Evolutionary conservation across 2,329 filamentous ascomycete species (phyloP).

Genomic region (Pseudomassariella vexata): DNA sequence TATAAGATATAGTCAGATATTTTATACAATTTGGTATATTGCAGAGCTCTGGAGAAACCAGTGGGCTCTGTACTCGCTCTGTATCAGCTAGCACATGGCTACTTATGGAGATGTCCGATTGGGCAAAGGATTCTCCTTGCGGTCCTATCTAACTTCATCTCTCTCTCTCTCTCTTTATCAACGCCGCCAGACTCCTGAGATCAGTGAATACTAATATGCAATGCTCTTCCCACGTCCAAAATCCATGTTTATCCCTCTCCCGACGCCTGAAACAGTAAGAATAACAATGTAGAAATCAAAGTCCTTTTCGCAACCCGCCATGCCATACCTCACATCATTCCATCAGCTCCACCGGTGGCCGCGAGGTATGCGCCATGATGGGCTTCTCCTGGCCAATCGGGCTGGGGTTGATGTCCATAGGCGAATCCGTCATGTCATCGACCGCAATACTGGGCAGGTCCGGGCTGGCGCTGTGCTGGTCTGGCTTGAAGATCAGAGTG

Average conservation of each 20-base stretch:
- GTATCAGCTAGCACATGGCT: background rate
- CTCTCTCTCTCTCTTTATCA: too few relatives aligned
- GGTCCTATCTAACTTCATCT: too few relatives aligned
- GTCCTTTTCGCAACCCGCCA: constrained; percentile 28
- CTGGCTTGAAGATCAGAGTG: constrained; percentile 60
- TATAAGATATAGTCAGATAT: background rate
- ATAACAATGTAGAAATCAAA: background rate
- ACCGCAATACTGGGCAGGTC: constrained; percentile 60
- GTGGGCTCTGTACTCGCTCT: background rate
- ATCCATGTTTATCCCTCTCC: too few relatives aligned
- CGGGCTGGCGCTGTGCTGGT: constrained; percentile 45
- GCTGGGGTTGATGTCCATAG: constrained; percentile 34
- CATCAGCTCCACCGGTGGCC: constrained; percentile 64
- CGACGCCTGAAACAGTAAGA: constrained; percentile 7
- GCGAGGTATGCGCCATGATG: constrained; percentile 53
- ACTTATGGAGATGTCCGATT: background rate
- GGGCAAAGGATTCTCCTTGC: too few relatives aligned
- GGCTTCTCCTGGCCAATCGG: constrained; percentile 32
- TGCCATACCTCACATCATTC: too few relatives aligned
- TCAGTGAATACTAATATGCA: too few relatives aligned
- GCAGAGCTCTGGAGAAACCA: background rate
- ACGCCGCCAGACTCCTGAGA: too few relatives aligned
- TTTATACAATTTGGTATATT: background rate
- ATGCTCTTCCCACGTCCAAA: too few relatives aligned
- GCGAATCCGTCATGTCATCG: constrained; percentile 59